Percentiles rank a stretch among this genome's conserved stretches.
Evolutionary conservation across 805 yeast genomes (phyloP).

Genomic region (Kluyveromyces aestuarii): DNA sequence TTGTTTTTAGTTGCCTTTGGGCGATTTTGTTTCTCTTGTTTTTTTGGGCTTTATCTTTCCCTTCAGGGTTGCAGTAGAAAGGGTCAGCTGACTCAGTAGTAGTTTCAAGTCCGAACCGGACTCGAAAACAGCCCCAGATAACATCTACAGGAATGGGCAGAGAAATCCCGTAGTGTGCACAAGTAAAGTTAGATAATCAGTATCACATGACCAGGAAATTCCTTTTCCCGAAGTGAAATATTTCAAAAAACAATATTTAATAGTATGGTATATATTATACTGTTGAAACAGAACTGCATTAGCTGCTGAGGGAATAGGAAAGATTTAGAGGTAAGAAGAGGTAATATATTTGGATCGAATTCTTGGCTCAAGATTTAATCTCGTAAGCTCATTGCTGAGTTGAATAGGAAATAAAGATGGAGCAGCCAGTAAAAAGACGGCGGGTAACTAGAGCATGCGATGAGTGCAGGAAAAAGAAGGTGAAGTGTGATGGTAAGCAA

Average conservation of each 20-base stretch:
- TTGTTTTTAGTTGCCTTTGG: neutral
- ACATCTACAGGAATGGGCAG: neutral
- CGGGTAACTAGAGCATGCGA: slow-evolving; percentile 40
- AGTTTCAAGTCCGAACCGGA: neutral
- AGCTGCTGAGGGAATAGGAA: neutral
- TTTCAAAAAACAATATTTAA: neutral
- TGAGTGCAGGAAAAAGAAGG: slow-evolving; percentile 56
- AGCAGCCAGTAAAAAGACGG: slow-evolving; percentile 24
- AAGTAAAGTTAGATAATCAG: neutral
- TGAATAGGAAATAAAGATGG: slow-evolving; percentile 3
- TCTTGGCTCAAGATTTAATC: neutral
- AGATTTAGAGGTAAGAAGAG: neutral
- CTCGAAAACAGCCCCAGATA: neutral
- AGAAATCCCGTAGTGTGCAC: neutral
- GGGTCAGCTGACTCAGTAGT: neutral
- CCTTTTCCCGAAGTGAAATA: neutral
- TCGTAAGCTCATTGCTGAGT: slow-evolving; percentile 7
- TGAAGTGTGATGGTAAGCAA: slow-evolving; percentile 75
- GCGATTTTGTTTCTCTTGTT: too few relatives aligned
- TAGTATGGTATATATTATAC: neutral
- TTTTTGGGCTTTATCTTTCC: too few relatives aligned
- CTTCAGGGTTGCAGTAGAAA: too few relatives aligned
- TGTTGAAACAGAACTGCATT: neutral
- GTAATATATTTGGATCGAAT: neutral
- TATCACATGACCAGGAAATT: neutral